Conservation (phyloP, 768 basidiomycete species). For the Hydnum rufescens region DNA sequence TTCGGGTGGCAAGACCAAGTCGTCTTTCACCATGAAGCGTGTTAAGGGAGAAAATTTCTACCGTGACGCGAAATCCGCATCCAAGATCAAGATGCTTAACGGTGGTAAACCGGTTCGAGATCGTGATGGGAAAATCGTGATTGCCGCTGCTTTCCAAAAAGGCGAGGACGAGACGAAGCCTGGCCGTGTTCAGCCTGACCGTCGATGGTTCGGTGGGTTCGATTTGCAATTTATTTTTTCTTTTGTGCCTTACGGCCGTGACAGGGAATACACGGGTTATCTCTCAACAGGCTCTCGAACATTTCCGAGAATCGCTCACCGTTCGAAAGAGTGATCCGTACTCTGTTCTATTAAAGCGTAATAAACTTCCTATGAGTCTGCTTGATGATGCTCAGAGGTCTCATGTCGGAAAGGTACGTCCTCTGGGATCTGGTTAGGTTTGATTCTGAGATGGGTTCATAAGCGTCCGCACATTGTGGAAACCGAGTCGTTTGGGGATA, state of each 20-base stretch:
- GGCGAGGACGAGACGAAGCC: conserved; percentile 80
- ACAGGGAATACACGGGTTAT: conserved; percentile 96
- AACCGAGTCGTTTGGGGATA: conserved; percentile 85
- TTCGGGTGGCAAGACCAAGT: too few relatives aligned
- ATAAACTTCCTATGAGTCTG: conserved; percentile 93
- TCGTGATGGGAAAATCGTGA: conserved; percentile 75
- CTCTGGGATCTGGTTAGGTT: not conserved
- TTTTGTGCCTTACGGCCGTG: conserved; percentile 1
- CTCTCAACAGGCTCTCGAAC: conserved; percentile 86
- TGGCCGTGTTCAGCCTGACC: conserved; percentile 84
- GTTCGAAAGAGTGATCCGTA: conserved; percentile 85
- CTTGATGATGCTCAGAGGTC: conserved; percentile 79
- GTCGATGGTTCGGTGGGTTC: conserved; percentile 84
- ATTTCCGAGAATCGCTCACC: conserved; percentile 78
- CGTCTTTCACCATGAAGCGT: conserved; percentile 28
- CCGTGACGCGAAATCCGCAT: conserved; percentile 79
- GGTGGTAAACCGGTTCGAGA: conserved; percentile 84
- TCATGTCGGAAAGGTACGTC: conserved; percentile 47
- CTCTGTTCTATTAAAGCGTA: conserved; percentile 78
- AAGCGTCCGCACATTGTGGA: conserved; percentile 87
- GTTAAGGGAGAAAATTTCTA: conserved; percentile 97
- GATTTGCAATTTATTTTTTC: not conserved
- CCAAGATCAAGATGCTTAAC: conserved; percentile 75
- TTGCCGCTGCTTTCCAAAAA: conserved; percentile 91
- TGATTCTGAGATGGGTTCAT: conserved; percentile 6